Evolutionary conservation across 2,329 filamentous ascomycete genomes (phyloP).

Genomic region (Thielaviopsis musarum): DNA sequence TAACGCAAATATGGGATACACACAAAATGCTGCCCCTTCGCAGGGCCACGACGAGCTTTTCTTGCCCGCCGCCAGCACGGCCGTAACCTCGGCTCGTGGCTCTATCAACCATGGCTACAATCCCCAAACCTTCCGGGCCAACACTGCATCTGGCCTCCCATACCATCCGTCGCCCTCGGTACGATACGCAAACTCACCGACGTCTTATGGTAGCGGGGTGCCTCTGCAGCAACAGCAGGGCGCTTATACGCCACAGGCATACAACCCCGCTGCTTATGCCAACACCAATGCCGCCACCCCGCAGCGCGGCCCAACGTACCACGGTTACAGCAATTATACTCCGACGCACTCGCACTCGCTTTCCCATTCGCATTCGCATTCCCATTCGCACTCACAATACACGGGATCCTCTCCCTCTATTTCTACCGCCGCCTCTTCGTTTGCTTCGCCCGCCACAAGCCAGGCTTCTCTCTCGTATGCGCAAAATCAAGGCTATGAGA

Average conservation of each 20-base stretch:
- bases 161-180: constrained; percentile 15
- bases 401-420: constrained; percentile 1
- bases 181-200: constrained; percentile 8
- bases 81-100: constrained; percentile 10
- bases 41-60: constrained; percentile 8
- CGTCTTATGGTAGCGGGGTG: constrained; percentile 1
- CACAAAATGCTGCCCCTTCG: constrained; percentile 11
- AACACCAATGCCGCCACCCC: constrained; percentile 22
- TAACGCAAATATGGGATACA: background rate
- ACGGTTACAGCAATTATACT: constrained; percentile 29
- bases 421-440: constrained; percentile 15
- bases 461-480: background rate
- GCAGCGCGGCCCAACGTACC: constrained; percentile 34
- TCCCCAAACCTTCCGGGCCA: constrained; percentile 6
- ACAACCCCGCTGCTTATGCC: constrained; percentile 45
- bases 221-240: constrained; percentile 16
- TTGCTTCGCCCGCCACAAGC: constrained; percentile 1
- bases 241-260: constrained; percentile 50
- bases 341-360: constrained; percentile 18
- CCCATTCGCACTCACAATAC: constrained; percentile 2
- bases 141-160: constrained; percentile 7
- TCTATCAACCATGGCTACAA: constrained; percentile 14
- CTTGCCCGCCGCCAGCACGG: constrained; percentile 7
- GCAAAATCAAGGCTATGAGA: background rate
- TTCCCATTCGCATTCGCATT: constrained; percentile 8